Evolutionary conservation across 495 filamentous ascomycete genomes (phyloP), one percentile per base, ranked within the genome.

Genomic region (Cudoniella acicularis): DNA sequence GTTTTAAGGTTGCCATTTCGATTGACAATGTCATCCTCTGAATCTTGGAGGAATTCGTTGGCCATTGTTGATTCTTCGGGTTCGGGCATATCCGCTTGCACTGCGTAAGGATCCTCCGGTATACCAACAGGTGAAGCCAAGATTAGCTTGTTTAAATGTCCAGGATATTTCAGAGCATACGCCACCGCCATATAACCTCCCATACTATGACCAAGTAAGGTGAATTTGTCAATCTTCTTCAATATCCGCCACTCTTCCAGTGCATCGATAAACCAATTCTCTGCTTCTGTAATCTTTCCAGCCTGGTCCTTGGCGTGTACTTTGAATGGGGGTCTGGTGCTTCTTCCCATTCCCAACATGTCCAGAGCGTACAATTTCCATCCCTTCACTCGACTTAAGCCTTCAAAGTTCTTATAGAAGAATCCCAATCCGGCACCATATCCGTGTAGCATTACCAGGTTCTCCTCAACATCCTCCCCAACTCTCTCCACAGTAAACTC

Each of bases 331-430:
- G 95, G 95, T 22, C 94, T 80, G 27, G 82, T 86, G 61, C 90
- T 95, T 64, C 94, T 85, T 53, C 94, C 94, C 89, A 97, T 97
- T 54, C 94, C 94, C 20, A 97, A 79, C 74, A 97, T 79, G 69
- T 98, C 94, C 22, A 98, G 75, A 2, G 93, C 90, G 69, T 90
- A 96, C 18, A 98, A 72, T 67, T 89, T 91, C 93, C 93, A 96
- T 16, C 91, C 91, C 52, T 79, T 75, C 2, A 83, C 70, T 10
- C 91, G 84, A 55, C 83, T 91, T 41, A 98, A 72, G 3, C 85
- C 84, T 68, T 98, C 94, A 56, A 96, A 98, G 67, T 98, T 98
- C 71, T 92, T 90, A 76, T 98, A 98, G 77, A 96, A 98, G 69
- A 98, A 98, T 3, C 91, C 94, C 2, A 98, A 75, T 0, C 94